Evolutionary conservation across 345 rosid species (phyloP).

Genomic region (Ceriops decandra): DNA sequence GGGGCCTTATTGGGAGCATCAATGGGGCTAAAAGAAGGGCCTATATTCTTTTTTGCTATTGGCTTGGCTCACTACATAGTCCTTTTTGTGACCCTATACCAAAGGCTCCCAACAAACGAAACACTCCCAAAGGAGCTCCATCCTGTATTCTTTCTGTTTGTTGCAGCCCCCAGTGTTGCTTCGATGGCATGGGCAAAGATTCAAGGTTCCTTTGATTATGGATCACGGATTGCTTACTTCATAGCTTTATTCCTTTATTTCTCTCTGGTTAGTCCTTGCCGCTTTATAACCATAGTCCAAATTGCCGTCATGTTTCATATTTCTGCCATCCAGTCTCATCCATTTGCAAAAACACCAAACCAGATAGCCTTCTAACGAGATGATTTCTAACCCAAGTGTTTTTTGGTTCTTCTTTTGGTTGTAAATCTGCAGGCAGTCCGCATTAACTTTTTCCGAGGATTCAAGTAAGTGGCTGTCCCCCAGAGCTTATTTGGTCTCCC

Average conservation of each 20-base stretch:
- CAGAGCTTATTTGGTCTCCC: background rate
- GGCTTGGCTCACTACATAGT: constrained; percentile 85
- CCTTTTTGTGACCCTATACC: constrained; percentile 86
- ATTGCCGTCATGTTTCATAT: too few relatives aligned
- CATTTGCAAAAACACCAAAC: background rate
- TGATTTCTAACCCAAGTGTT: background rate
- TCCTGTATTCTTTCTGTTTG: constrained; percentile 90
- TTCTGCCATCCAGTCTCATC: background rate
- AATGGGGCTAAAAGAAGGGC: constrained; percentile 92
- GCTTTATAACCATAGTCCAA: background rate
- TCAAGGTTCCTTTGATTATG: constrained; percentile 65
- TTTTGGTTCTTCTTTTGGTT: background rate
- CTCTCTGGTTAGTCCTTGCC: constrained; percentile 55
- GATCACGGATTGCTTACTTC: constrained; percentile 74
- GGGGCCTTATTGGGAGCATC: constrained; percentile 88
- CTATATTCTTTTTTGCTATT: constrained; percentile 77
- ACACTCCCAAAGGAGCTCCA: constrained; percentile 92
- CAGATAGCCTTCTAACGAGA: background rate
- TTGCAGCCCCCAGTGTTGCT: constrained; percentile 90
- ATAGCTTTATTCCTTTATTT: constrained; percentile 79
- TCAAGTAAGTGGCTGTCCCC: constrained; percentile 41
- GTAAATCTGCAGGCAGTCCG: constrained; percentile 65
- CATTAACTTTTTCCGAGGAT: constrained; percentile 70
- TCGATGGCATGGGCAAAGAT: constrained; percentile 86
- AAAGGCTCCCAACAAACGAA: constrained; percentile 83